Conservation (phyloP, 2,329 filamentous ascomycete species). For the Fusarium sp. region DNA sequence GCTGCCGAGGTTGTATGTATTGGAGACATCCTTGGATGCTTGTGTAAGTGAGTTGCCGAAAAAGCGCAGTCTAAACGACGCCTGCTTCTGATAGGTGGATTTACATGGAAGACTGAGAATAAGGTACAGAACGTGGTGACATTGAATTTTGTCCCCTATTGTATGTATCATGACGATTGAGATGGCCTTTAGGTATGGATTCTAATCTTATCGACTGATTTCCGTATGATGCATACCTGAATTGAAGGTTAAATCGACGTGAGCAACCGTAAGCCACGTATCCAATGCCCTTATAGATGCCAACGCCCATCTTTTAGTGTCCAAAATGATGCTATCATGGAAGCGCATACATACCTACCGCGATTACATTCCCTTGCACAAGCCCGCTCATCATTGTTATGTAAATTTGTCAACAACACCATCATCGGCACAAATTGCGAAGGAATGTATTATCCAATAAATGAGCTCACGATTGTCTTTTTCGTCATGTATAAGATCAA, state of each 20-base stretch:
- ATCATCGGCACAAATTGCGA: constrained; percentile 24
- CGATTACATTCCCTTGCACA: constrained; percentile 13
- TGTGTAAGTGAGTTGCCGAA: background rate
- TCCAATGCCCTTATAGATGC: too few species aligned
- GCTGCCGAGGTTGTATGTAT: constrained; percentile 25
- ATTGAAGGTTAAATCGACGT: too few species aligned
- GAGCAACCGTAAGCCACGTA: too few species aligned
- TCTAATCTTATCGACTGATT: too few species aligned
- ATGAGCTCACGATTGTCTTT: background rate
- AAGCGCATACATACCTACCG: background rate
- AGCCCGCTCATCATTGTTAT: constrained; percentile 27
- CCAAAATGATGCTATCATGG: constrained; percentile 4
- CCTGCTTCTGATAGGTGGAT: too few species aligned
- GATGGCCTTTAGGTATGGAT: too few species aligned
- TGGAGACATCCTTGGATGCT: too few species aligned
- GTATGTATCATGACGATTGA: too few species aligned
- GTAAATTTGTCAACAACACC: constrained; percentile 7
- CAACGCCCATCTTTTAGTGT: background rate
- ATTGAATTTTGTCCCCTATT: too few species aligned
- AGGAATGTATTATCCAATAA: constrained; percentile 16
- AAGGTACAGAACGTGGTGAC: background rate
- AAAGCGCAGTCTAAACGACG: too few species aligned
- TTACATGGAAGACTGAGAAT: too few species aligned
- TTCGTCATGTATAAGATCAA: background rate
- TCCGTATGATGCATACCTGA: too few species aligned